Percentiles rank a stretch among this genome's conserved stretches.
Conservation (phyloP, 495 filamentous ascomycete genomes). For the Lophiotrema nucula region DNA sequence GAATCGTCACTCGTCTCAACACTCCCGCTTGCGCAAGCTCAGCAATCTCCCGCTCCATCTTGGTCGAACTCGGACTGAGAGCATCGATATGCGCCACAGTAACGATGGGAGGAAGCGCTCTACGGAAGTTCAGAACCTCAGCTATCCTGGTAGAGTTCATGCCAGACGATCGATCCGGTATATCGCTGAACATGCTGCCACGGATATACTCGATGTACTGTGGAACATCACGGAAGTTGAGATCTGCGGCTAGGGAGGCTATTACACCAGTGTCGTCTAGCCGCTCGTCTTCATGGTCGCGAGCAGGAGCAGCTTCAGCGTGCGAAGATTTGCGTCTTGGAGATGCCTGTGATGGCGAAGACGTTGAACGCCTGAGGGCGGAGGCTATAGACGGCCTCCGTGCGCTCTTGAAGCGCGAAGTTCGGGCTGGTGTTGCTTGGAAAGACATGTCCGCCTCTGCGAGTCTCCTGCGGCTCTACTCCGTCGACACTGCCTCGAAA, state of each 20-base stretch:
- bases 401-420: constrained; percentile 24
- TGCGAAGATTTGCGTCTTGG: constrained; percentile 30
- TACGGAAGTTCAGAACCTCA: constrained; percentile 66
- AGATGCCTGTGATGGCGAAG: constrained; percentile 20
- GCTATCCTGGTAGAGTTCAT: constrained; percentile 74
- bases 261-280: constrained; percentile 58
- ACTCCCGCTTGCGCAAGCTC: constrained; percentile 59
- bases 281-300: constrained; percentile 46
- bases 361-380: constrained; percentile 18
- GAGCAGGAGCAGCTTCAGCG: neutral
- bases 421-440: constrained; percentile 24
- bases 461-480: neutral
- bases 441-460: constrained; percentile 24
- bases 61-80: constrained; percentile 62
- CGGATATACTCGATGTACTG: constrained; percentile 63
- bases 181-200: constrained; percentile 63
- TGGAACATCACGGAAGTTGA: constrained; percentile 60
- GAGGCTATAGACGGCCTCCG: constrained; percentile 6
- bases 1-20: constrained; percentile 65
- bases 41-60: constrained; percentile 71
- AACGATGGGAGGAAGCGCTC: constrained; percentile 65
- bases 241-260: constrained; percentile 51
- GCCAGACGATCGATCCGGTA: constrained; percentile 62
- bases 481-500: too few species aligned
- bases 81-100: constrained; percentile 72